Percentiles rank a stretch among this genome's conserved stretches.
These are phyloP conservation scores for Paraleonurus japonicus DNA, from an alignment of 257 asterid genomes.

Conservation along the genomic window DNA sequence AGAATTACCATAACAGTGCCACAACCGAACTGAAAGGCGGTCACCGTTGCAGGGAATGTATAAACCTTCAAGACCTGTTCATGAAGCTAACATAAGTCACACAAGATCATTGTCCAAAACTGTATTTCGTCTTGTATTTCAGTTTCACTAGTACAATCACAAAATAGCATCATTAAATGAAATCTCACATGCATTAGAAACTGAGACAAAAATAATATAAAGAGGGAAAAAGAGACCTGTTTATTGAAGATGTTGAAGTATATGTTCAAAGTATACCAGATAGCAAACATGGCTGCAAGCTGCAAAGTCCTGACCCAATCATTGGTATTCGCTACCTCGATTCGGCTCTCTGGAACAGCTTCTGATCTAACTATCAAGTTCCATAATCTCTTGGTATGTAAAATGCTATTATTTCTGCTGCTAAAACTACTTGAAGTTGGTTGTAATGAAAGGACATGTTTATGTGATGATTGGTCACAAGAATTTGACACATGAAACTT, in stretches of 20 bases:
- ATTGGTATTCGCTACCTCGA: slow-evolving; percentile 19
- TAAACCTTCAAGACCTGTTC: slow-evolving; percentile 69
- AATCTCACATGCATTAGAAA: neutral
- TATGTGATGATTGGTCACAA: neutral
- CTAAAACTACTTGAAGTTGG: slow-evolving; percentile 19
- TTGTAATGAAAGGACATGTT: slow-evolving; percentile 7
- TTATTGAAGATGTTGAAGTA: slow-evolving; percentile 87
- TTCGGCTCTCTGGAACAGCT: slow-evolving; percentile 46
- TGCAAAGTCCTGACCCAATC: slow-evolving; percentile 34
- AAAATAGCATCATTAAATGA: neutral
- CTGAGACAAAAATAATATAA: too few relatives aligned
- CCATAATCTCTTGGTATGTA: slow-evolving; percentile 11
- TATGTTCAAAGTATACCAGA: slow-evolving; percentile 77
- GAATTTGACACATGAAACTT: slow-evolving; percentile 17
- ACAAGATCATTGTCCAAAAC: neutral
- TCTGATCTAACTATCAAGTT: slow-evolving; percentile 43
- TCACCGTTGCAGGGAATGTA: slow-evolving; percentile 76
- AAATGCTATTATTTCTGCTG: neutral
- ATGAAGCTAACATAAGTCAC: slow-evolving; percentile 16
- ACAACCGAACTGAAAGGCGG: slow-evolving; percentile 83
- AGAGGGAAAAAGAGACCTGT: slow-evolving; percentile 44
- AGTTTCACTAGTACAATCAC: neutral
- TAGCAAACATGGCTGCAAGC: slow-evolving; percentile 71
- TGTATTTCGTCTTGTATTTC: neutral
- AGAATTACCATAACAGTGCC: slow-evolving; percentile 55